A percentile compares a stretch with the other conserved stretches of the same genome.
Conservation (phyloP, 2,329 filamentous ascomycete genomes). For the Fusarium staphyleae region DNA sequence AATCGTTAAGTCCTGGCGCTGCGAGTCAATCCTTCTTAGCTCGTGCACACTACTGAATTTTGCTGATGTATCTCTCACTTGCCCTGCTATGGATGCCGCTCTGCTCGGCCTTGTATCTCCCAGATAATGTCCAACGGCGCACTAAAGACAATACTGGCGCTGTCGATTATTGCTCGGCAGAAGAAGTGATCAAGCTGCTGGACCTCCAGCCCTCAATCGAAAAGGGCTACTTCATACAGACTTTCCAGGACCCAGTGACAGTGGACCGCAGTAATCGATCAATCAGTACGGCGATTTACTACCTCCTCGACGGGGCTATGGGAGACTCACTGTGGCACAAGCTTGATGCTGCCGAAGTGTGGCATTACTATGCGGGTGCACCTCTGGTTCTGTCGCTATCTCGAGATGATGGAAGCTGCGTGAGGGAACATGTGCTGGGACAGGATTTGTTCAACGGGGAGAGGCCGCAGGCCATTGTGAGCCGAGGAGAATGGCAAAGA, state of each 20-base stretch:
- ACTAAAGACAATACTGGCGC: neutral
- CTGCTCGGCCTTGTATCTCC: conserved; percentile 6
- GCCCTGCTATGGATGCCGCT: conserved; percentile 5
- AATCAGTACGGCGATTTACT: conserved; percentile 59
- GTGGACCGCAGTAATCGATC: conserved; percentile 46
- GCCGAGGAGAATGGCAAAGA: conserved; percentile 16
- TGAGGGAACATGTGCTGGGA: conserved; percentile 14
- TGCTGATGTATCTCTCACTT: conserved; percentile 5
- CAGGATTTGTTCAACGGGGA: conserved; percentile 6
- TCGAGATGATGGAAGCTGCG: conserved; percentile 49
- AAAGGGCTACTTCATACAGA: conserved; percentile 58
- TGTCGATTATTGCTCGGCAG: conserved; percentile 38
- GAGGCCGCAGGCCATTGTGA: conserved; percentile 22
- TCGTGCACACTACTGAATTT: too few species aligned
- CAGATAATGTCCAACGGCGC: conserved; percentile 1
- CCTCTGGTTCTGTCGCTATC: conserved; percentile 56
- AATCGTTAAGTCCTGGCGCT: too few species aligned
- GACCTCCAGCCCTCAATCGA: conserved; percentile 54
- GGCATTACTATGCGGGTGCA: conserved; percentile 63
- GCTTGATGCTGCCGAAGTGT: conserved; percentile 55
- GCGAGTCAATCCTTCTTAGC: too few species aligned
- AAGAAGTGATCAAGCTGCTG: conserved; percentile 53
- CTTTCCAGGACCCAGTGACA: conserved; percentile 50
- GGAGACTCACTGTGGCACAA: conserved; percentile 59
- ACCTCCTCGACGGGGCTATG: conserved; percentile 54